Percentiles rank a stretch among this genome's conserved stretches.
Conservation (phyloP, 176 grass and related monocot species). For the Bromus sterilis region DNA sequence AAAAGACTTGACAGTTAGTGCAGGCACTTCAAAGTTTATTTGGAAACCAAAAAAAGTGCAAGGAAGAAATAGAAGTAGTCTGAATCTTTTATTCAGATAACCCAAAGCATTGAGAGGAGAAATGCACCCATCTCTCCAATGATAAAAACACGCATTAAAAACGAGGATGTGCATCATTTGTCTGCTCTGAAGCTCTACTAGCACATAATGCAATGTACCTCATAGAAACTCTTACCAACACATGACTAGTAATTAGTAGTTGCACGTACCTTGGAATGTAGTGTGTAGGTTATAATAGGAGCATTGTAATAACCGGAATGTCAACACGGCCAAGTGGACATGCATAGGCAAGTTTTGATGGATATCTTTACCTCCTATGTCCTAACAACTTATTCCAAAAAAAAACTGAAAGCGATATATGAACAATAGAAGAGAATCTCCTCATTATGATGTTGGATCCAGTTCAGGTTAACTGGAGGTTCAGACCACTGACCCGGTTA, state of each 20-base stretch:
- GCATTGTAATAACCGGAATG: not conserved
- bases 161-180: not conserved
- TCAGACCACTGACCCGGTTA: not conserved
- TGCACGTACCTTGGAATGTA: not conserved
- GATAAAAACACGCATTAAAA: too few species aligned
- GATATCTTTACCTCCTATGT: not conserved
- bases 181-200: not conserved
- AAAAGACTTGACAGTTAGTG: not conserved
- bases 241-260: not conserved
- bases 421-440: not conserved
- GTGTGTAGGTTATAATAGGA: slow-evolving; percentile 1
- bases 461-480: not conserved
- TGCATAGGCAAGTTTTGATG: not conserved
- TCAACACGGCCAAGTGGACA: not conserved
- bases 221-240: not conserved
- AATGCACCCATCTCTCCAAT: not conserved
- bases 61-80: not conserved
- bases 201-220: not conserved
- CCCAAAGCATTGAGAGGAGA: not conserved
- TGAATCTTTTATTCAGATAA: not conserved
- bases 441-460: not conserved
- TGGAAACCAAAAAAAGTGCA: not conserved
- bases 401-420: not conserved
- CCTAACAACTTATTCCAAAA: not conserved
- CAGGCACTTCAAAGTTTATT: not conserved